Conservation (phyloP, 139 green algal species). For the Monoraphidium neglectum region DNA sequence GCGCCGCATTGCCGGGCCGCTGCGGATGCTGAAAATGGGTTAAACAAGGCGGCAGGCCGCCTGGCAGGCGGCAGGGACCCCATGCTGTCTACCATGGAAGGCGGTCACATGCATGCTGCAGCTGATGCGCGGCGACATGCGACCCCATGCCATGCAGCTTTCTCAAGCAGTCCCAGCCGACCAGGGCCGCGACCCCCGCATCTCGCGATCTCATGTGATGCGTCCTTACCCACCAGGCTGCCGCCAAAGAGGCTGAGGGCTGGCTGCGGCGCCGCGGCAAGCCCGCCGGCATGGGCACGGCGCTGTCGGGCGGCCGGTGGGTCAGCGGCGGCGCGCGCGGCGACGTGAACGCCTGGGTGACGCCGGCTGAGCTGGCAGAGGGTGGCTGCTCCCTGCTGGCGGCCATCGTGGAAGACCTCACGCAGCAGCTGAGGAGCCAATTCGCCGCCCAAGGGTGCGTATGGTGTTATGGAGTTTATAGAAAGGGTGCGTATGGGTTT, state of each 20-base stretch:
- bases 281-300: slow-evolving; percentile 16
- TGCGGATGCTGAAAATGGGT: no score
- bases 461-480: no score
- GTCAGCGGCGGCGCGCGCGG: slow-evolving; percentile 20
- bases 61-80: no score
- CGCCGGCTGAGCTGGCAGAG: slow-evolving; percentile 11
- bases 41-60: no score
- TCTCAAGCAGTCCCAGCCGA: no score
- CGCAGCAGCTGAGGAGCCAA: slow-evolving; percentile 12
- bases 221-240: background rate
- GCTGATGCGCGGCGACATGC: no score
- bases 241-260: background rate
- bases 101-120: no score
- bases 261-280: slow-evolving; percentile 6
- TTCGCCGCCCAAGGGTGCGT: slow-evolving; percentile 41
- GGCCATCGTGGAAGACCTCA: slow-evolving; percentile 13
- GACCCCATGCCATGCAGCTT: no score
- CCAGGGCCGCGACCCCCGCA: background rate
- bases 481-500: background rate
- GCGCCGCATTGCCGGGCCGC: no score
- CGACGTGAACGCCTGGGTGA: slow-evolving; percentile 48
- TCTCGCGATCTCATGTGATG: background rate
- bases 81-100: no score
- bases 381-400: slow-evolving; percentile 28
- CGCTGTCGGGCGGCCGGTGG: slow-evolving; percentile 13